Evolutionary conservation across 129 eudicot genomes (phyloP).

Genomic region (Tagetes patula): DNA sequence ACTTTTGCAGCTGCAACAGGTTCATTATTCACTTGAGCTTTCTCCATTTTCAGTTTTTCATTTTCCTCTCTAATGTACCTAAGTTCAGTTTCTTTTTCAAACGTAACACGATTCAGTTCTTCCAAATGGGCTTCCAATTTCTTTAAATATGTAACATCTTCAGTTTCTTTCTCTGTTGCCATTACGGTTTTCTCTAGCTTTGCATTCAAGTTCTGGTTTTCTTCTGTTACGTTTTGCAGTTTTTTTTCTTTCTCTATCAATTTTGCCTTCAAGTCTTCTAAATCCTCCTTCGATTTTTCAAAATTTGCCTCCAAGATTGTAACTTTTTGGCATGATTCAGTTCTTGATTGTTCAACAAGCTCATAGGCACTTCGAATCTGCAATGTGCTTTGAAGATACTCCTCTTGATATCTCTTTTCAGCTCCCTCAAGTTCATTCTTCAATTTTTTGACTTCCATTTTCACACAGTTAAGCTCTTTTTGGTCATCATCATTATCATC

Average conservation of each 20-base stretch:
- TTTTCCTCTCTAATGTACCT: slow-evolving; percentile 61
- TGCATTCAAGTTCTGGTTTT: slow-evolving; percentile 40
- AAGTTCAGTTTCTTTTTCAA: slow-evolving; percentile 50
- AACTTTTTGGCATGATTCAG: slow-evolving; percentile 50
- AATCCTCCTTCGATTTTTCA: slow-evolving; percentile 38
- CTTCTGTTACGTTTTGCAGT: slow-evolving; percentile 37
- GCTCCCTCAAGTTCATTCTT: slow-evolving; percentile 62
- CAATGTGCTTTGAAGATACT: slow-evolving; percentile 64
- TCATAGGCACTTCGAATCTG: slow-evolving; percentile 82
- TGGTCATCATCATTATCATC: slow-evolving; percentile 26
- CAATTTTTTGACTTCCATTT: slow-evolving; percentile 49
- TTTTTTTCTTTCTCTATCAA: slow-evolving; percentile 45
- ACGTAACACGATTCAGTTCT: slow-evolving; percentile 43
- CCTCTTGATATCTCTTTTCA: slow-evolving; percentile 71
- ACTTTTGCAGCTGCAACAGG: slow-evolving; percentile 44
- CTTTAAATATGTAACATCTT: slow-evolving; percentile 38
- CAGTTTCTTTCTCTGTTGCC: slow-evolving; percentile 33
- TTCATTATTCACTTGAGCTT: slow-evolving; percentile 42
- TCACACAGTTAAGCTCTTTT: slow-evolving; percentile 41
- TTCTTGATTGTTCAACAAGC: slow-evolving; percentile 58
- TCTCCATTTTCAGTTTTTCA: slow-evolving; percentile 54
- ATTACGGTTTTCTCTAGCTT: slow-evolving; percentile 35
- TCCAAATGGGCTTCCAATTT: slow-evolving; percentile 43
- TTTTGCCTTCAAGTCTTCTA: slow-evolving; percentile 59
- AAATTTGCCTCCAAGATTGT: slow-evolving; percentile 49